Percentiles rank a stretch among this genome's conserved stretches.
phyloP scores from a whole-genome alignment of 2,329 filamentous ascomycete species.

The Penicillium oxalicum region DNA sequence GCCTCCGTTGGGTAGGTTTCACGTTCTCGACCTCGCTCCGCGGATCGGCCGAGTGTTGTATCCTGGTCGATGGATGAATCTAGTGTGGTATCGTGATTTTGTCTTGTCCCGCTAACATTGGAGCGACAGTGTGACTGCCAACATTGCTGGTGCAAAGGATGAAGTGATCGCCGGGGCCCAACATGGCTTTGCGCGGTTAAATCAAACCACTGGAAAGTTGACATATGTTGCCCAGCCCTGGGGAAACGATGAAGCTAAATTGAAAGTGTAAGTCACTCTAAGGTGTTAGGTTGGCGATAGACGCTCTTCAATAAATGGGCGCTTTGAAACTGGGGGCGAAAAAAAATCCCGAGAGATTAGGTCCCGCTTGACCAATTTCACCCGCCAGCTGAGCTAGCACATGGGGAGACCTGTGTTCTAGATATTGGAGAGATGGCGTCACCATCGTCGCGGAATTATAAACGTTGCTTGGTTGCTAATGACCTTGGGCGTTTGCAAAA shows the following conservation, averaged over 20 bases:
- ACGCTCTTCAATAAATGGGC: too few species aligned
- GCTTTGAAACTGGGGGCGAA: too few species aligned
- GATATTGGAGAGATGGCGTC: too few species aligned
- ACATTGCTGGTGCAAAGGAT: conserved; percentile 59
- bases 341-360: too few species aligned
- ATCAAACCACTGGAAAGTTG: conserved; percentile 54
- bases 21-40: too few species aligned
- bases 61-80: not conserved
- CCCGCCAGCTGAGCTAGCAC: too few species aligned
- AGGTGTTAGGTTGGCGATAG: not conserved
- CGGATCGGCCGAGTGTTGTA: too few species aligned
- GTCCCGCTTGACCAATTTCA: too few species aligned
- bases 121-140: conserved; percentile 60
- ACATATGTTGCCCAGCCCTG: conserved; percentile 54
- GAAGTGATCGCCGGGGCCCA: conserved; percentile 75
- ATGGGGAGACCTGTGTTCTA: too few species aligned
- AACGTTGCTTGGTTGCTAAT: too few species aligned
- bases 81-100: not conserved
- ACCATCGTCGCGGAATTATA: too few species aligned
- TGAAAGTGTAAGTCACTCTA: not conserved
- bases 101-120: conserved; percentile 21
- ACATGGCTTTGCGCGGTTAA: conserved; percentile 71
- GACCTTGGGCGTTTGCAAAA: too few species aligned
- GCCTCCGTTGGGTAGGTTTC: conserved; percentile 47
- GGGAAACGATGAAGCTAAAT: conserved; percentile 31